phyloP scores from a whole-genome alignment of 345 rosid species.

The Brassica cretica region DNA sequence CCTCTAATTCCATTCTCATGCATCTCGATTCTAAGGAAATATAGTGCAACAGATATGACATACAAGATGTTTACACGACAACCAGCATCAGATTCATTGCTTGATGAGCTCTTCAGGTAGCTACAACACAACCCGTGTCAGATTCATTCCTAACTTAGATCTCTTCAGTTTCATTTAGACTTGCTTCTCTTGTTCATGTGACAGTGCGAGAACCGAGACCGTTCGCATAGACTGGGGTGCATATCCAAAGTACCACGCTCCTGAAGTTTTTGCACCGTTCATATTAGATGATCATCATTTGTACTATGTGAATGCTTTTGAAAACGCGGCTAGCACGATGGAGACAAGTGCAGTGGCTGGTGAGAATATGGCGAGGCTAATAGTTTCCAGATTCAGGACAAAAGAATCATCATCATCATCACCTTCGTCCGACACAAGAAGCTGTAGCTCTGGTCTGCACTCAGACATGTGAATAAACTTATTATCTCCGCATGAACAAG shows the following conservation, averaged over 20 bases:
- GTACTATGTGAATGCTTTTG: constrained; percentile 90
- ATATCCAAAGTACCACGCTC: constrained; percentile 82
- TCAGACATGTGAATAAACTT: constrained; percentile 49
- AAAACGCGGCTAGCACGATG: constrained; percentile 93
- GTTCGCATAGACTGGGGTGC: constrained; percentile 89
- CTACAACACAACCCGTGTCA: background rate
- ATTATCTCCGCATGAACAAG: background rate
- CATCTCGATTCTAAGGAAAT: constrained; percentile 70
- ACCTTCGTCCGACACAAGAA: constrained; percentile 36
- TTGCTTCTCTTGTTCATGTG: background rate
- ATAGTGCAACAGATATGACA: constrained; percentile 53
- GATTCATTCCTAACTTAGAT: constrained; percentile 1
- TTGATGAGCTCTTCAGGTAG: constrained; percentile 84
- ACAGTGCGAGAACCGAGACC: constrained; percentile 67
- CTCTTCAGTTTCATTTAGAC: background rate
- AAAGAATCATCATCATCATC: constrained; percentile 7
- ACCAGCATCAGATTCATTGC: constrained; percentile 59
- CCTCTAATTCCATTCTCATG: constrained; percentile 75
- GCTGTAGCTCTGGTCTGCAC: constrained; percentile 41
- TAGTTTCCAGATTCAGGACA: constrained; percentile 56
- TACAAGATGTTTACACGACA: constrained; percentile 81
- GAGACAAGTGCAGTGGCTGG: constrained; percentile 93
- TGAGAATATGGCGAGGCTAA: constrained; percentile 85
- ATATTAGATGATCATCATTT: constrained; percentile 69
- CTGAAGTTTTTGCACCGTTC: constrained; percentile 86